Conservation (phyloP, 306 rosid genomes). For the Cicer chorassanicum region DNA sequence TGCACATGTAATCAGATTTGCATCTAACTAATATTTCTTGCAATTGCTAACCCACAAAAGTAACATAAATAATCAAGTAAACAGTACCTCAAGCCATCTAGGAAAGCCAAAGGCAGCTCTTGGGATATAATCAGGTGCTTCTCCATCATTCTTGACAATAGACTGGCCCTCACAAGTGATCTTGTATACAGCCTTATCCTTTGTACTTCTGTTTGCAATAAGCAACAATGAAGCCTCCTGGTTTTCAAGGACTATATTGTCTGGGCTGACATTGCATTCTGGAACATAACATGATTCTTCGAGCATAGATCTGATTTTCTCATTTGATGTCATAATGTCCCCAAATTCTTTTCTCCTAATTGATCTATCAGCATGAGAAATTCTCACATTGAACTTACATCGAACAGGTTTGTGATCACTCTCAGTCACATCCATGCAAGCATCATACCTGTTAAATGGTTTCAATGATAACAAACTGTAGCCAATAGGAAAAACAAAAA, state of each 20-base stretch:
- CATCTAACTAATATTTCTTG: slow-evolving; percentile 33
- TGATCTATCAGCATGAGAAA: slow-evolving; percentile 89
- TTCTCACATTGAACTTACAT: slow-evolving; percentile 77
- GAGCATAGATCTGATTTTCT: slow-evolving; percentile 69
- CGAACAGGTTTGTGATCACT: slow-evolving; percentile 98
- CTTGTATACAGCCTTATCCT: slow-evolving; percentile 69
- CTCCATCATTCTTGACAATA: slow-evolving; percentile 66
- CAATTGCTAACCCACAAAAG: slow-evolving; percentile 8
- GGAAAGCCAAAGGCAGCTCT: slow-evolving; percentile 89
- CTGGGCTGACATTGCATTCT: slow-evolving; percentile 64
- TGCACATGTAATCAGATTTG: slow-evolving; percentile 25
- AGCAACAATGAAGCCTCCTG: slow-evolving; percentile 65
- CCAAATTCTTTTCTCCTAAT: slow-evolving; percentile 84
- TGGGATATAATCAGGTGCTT: slow-evolving; percentile 58
- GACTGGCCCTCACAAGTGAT: slow-evolving; percentile 78
- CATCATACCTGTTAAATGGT: slow-evolving; percentile 77
- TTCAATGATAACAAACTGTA: slow-evolving; percentile 40
- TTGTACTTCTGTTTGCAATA: slow-evolving; percentile 66
- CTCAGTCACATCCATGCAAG: slow-evolving; percentile 97
- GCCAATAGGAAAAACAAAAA: slow-evolving; percentile 13
- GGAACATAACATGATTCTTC: slow-evolving; percentile 71
- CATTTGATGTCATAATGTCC: slow-evolving; percentile 64
- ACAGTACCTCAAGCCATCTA: slow-evolving; percentile 94
- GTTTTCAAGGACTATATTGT: slow-evolving; percentile 72
- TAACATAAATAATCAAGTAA: slow-evolving; percentile 12